Conservation (phyloP, 225 moss, liverwort and hornwort species). For the Pseudoscleropodium purum region DNA sequence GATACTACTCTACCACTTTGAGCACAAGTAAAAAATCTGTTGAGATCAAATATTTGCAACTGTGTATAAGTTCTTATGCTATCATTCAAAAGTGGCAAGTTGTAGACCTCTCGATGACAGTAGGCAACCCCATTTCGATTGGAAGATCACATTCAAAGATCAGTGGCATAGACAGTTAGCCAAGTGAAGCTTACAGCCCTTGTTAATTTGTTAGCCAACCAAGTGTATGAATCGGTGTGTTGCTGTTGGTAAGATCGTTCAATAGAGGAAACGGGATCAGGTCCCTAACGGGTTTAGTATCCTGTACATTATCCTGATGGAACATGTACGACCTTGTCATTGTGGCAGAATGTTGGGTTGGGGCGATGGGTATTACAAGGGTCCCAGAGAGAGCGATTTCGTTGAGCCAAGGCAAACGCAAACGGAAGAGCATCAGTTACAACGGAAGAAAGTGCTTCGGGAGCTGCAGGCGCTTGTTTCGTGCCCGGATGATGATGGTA, state of each 20-base stretch:
- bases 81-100: not conserved
- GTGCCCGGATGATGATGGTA: conserved; percentile 37
- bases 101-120: not conserved
- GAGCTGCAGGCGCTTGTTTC: conserved; percentile 69
- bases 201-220: not conserved
- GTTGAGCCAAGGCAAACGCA: conserved; percentile 31
- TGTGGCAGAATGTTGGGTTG: conserved; percentile 65
- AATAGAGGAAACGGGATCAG: not conserved
- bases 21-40: not conserved
- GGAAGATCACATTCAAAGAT: not conserved
- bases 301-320: not conserved
- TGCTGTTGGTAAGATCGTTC: not conserved
- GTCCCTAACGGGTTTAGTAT: not conserved
- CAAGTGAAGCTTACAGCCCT: not conserved
- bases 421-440: conserved; percentile 49
- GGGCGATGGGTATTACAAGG: conserved; percentile 87
- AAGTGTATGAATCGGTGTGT: not conserved
- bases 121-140: not conserved
- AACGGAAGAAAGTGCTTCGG: conserved; percentile 60
- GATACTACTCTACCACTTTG: not conserved
- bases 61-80: not conserved
- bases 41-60: not conserved
- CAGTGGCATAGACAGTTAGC: not conserved
- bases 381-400: conserved; percentile 49
- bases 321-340: not conserved